Evolutionary conservation across 1,139 yeast species (phyloP).

Genomic region (Saccharomyces pastorianus): DNA sequence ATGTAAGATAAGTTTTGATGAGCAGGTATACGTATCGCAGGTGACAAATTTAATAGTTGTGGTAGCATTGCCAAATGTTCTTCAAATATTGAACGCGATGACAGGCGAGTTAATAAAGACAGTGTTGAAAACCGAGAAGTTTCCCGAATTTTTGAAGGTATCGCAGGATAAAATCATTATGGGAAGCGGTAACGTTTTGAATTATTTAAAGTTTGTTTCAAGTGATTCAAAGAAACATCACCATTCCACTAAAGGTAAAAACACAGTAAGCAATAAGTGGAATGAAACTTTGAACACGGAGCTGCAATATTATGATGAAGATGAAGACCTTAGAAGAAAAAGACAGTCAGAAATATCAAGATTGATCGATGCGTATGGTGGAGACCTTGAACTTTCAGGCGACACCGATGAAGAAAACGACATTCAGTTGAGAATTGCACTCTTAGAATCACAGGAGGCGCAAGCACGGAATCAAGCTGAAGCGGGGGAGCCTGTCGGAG

Average conservation of each 20-base stretch:
- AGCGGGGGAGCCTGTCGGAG: conserved; percentile 1
- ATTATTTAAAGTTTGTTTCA: conserved; percentile 22
- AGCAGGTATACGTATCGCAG: conserved; percentile 26
- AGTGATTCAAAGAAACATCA: neutral
- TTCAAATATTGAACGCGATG: conserved; percentile 53
- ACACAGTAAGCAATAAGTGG: conserved; percentile 25
- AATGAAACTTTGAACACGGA: conserved; percentile 23
- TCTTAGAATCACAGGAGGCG: conserved; percentile 32
- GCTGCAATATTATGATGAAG: conserved; percentile 30
- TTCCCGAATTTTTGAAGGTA: conserved; percentile 26
- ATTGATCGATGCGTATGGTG: conserved; percentile 26
- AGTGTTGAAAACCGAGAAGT: conserved; percentile 25
- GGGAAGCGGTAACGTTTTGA: conserved; percentile 27
- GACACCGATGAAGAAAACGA: conserved; percentile 33
- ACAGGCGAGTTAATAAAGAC: conserved; percentile 33
- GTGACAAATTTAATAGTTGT: conserved; percentile 40
- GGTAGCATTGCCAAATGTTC: conserved; percentile 58
- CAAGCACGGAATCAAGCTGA: conserved; percentile 9
- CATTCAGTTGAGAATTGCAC: conserved; percentile 37
- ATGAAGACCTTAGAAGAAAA: conserved; percentile 19
- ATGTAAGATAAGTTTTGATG: conserved; percentile 24
- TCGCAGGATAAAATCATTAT: conserved; percentile 28
- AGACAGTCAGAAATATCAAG: conserved; percentile 18
- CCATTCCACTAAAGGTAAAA: conserved; percentile 6
- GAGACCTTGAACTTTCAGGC: conserved; percentile 21